These are phyloP conservation scores for Backusella luteola DNA, from an alignment of 192 early-diverging fungal species.

Conservation along the genomic window DNA sequence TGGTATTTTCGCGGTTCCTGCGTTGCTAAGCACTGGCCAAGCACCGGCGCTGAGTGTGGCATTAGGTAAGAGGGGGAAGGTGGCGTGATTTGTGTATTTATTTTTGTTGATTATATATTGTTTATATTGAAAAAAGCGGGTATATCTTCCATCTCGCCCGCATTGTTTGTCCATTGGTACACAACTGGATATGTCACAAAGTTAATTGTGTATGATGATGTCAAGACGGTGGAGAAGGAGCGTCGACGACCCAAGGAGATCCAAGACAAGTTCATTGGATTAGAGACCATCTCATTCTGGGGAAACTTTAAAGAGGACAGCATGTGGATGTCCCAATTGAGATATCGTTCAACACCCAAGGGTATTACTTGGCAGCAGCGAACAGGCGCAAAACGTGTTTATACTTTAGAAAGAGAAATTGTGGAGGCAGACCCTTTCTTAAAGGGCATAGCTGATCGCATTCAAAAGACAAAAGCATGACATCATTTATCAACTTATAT, in stretches of 20 bases:
- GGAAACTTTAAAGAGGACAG: slow-evolving; percentile 20
- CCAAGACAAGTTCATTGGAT: slow-evolving; percentile 29
- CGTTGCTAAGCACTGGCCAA: slow-evolving; percentile 28
- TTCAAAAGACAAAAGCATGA: slow-evolving; percentile 14
- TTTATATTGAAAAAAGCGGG: slow-evolving; percentile 18
- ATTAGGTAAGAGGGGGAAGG: slow-evolving; percentile 13
- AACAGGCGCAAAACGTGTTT: slow-evolving; percentile 9
- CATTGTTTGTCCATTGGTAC: slow-evolving; percentile 31
- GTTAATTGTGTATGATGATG: slow-evolving; percentile 30
- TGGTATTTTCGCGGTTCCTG: slow-evolving; percentile 34
- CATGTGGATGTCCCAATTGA: slow-evolving; percentile 28
- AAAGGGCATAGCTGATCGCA: slow-evolving; percentile 20
- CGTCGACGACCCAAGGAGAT: slow-evolving; percentile 25
- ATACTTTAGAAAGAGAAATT: slow-evolving; percentile 26
- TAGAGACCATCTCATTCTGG: slow-evolving; percentile 30
- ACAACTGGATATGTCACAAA: slow-evolving; percentile 28
- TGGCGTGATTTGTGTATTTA: not conserved
- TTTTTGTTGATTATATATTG: slow-evolving; percentile 1
- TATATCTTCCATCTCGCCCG: slow-evolving; percentile 30
- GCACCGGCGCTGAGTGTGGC: slow-evolving; percentile 26
- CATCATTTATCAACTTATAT: slow-evolving; percentile 1
- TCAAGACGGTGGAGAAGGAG: slow-evolving; percentile 29
- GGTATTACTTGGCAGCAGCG: slow-evolving; percentile 22
- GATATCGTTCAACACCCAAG: slow-evolving; percentile 17
- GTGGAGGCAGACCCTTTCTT: slow-evolving; percentile 29